Conservation (phyloP, 1,284 basidiomycete species). For the Trichosporon sp. region DNA sequence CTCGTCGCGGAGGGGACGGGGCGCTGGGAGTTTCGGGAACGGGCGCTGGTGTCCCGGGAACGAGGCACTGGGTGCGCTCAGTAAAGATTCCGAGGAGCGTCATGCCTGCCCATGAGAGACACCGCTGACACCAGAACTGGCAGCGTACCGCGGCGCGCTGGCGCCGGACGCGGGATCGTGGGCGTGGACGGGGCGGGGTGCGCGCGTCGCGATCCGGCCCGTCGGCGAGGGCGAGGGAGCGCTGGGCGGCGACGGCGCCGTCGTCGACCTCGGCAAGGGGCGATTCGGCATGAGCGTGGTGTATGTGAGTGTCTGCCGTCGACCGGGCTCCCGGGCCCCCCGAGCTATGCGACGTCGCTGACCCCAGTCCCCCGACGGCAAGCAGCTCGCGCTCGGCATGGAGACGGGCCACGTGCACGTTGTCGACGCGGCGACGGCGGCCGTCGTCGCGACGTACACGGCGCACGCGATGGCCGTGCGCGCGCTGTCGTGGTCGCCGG, state of each 20-base stretch:
- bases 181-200: conserved; percentile 70
- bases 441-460: conserved; percentile 64
- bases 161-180: conserved; percentile 67
- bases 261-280: conserved; percentile 62
- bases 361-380: conserved; percentile 75
- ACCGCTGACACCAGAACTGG: conserved; percentile 26
- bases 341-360: not conserved
- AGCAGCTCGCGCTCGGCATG: conserved; percentile 67
- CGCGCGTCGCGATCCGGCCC: conserved; percentile 56
- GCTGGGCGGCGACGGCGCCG: conserved; percentile 55
- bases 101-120: no score
- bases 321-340: no score
- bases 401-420: conserved; percentile 77
- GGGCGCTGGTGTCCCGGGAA: no score
- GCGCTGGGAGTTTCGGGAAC: no score
- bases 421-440: conserved; percentile 65
- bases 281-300: conserved; percentile 76
- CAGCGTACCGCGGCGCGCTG: conserved; percentile 75
- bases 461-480: conserved; percentile 82
- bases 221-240: conserved; percentile 45
- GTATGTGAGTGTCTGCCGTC: conserved; percentile 58
- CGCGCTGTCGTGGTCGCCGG: conserved; percentile 74
- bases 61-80: no score
- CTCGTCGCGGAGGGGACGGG: not conserved
- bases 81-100: no score